phyloP scores from a whole-genome alignment of 106 monocot genomes.

The Gastrodia elata region DNA sequence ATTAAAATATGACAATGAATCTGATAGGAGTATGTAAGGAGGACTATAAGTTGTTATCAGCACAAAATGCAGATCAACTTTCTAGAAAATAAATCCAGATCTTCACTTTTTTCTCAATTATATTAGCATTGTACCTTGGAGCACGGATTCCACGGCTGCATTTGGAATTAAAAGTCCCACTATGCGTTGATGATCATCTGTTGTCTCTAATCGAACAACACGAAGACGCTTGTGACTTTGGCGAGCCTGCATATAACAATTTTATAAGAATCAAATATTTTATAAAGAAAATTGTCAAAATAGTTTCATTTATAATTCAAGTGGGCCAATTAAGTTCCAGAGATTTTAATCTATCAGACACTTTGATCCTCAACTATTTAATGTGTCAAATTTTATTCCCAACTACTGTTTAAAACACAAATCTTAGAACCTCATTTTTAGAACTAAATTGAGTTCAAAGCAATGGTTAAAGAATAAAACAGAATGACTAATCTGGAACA shows the following conservation, averaged over 20 bases:
- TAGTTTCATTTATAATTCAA: too few relatives aligned
- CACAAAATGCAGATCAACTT: neutral
- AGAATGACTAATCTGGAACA: too few relatives aligned
- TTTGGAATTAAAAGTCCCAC: conserved; percentile 88
- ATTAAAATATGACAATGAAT: neutral
- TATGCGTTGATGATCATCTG: conserved; percentile 48
- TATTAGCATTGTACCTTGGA: conserved; percentile 65
- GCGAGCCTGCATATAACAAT: conserved; percentile 37
- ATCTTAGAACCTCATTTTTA: too few relatives aligned
- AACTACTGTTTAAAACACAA: too few relatives aligned
- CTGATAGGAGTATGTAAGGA: neutral
- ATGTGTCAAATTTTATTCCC: too few relatives aligned
- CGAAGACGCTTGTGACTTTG: conserved; percentile 79
- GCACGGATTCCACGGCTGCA: conserved; percentile 76
- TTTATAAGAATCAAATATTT: conserved; percentile 7
- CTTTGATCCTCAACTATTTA: too few relatives aligned
- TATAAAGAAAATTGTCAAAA: too few relatives aligned
- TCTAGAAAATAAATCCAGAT: neutral
- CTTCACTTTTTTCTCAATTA: neutral
- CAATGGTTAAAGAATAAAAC: too few relatives aligned
- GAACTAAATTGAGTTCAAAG: too few relatives aligned
- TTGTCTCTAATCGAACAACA: conserved; percentile 76
- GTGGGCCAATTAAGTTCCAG: too few relatives aligned
- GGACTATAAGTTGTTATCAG: neutral
- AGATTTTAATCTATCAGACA: too few relatives aligned